Conservation (phyloP, 75 land plant species). For the Azolla pinnata region DNA sequence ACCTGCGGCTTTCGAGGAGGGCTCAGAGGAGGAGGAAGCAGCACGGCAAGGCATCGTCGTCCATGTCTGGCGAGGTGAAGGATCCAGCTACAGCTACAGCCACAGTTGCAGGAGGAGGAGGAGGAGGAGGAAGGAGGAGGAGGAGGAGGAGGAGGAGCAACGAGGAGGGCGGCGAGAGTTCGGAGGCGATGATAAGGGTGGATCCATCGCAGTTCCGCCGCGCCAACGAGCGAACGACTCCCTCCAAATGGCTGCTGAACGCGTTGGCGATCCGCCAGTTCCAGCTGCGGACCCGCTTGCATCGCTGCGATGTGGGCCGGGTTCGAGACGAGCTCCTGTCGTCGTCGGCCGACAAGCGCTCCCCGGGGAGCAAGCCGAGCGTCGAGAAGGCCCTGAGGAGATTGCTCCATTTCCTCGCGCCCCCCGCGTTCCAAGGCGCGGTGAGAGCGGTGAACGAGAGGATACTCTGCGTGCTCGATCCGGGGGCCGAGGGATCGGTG, state of each 20-base stretch:
- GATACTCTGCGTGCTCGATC: slow-evolving; percentile 62
- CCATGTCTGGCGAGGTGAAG: not conserved
- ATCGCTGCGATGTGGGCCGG: slow-evolving; percentile 46
- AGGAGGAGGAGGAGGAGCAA: slow-evolving; percentile 11
- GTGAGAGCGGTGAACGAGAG: slow-evolving; percentile 80
- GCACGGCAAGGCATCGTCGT: no score
- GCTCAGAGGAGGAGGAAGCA: slow-evolving; percentile 36
- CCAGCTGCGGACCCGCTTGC: slow-evolving; percentile 66
- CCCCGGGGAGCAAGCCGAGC: slow-evolving; percentile 59
- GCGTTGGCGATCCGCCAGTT: slow-evolving; percentile 73
- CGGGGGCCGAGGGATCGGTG: slow-evolving; percentile 47
- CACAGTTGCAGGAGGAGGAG: slow-evolving; percentile 11
- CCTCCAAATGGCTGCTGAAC: slow-evolving; percentile 42
- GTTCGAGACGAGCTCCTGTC: slow-evolving; percentile 44
- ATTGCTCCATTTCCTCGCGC: slow-evolving; percentile 56
- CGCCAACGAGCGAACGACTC: slow-evolving; percentile 49
- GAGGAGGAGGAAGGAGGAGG: slow-evolving; percentile 10
- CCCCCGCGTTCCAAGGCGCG: slow-evolving; percentile 77
- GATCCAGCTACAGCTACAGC: not conserved
- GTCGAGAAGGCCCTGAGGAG: slow-evolving; percentile 56
- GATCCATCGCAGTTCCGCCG: slow-evolving; percentile 55
- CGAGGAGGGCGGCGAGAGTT: slow-evolving; percentile 12
- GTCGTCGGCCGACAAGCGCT: no score
- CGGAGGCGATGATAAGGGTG: slow-evolving; percentile 23
- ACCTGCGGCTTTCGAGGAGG: slow-evolving; percentile 49